phyloP scores from a whole-genome alignment of 495 filamentous ascomycete genomes.

The Penicillium herquei region DNA sequence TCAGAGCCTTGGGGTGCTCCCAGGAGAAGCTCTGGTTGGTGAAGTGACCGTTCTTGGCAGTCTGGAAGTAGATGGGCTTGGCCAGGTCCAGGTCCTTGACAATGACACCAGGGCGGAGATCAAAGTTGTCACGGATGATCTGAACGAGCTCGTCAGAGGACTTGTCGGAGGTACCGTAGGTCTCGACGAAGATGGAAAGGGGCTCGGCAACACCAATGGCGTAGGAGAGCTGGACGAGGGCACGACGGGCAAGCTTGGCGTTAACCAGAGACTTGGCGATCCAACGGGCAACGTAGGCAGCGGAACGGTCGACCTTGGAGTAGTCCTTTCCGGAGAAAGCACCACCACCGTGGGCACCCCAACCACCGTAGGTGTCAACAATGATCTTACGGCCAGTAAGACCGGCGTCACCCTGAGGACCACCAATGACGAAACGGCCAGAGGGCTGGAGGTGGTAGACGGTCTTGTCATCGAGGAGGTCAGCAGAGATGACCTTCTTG shows the following conservation, averaged over 20 bases:
- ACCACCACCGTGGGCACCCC: constrained; percentile 99
- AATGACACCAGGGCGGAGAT: constrained; percentile 95
- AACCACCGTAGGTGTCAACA: constrained; percentile 99
- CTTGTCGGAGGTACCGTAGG: constrained; percentile 65
- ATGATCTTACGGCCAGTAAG: constrained; percentile 99
- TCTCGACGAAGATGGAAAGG: constrained; percentile 74
- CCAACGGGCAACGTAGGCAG: constrained; percentile 96
- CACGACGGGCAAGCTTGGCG: constrained; percentile 84
- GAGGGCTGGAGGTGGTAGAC: constrained; percentile 98
- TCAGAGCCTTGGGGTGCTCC: constrained; percentile 96
- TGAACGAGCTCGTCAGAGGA: constrained; percentile 88
- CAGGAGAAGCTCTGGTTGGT: constrained; percentile 96
- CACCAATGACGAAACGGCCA: constrained; percentile 97
- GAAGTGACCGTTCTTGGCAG: constrained; percentile 99
- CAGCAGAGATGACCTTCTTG: constrained; percentile 84
- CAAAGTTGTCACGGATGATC: constrained; percentile 94
- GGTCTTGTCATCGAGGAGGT: constrained; percentile 89
- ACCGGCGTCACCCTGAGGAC: constrained; percentile 98
- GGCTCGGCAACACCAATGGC: constrained; percentile 98
- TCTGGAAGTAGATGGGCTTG: constrained; percentile 96
- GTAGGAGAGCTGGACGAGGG: constrained; percentile 95
- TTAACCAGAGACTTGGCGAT: constrained; percentile 96
- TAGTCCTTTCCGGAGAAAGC: constrained; percentile 99
- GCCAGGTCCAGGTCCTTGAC: constrained; percentile 94
- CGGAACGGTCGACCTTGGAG: constrained; percentile 99